phyloP scores from a whole-genome alignment of 2,329 filamentous ascomycete genomes.

The Pestalotiopsis sp. region DNA sequence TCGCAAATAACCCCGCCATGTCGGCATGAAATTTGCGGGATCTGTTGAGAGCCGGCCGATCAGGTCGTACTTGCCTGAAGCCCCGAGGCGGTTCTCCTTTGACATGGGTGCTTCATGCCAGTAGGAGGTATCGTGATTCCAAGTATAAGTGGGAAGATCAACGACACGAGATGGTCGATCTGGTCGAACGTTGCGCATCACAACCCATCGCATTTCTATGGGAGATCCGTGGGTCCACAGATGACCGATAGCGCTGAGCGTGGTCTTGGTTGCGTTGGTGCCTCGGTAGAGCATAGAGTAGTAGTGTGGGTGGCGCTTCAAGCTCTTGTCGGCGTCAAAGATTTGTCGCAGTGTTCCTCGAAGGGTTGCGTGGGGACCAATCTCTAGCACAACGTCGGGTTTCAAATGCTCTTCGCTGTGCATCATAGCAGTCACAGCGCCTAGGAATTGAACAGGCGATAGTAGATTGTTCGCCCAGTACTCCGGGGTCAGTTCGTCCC shows the following conservation, averaged over 20 bases:
- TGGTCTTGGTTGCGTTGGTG: conserved; percentile 17
- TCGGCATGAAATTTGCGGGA: conserved; percentile 46
- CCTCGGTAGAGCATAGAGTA: conserved; percentile 19
- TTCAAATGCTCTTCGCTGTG: conserved; percentile 13
- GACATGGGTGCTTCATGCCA: conserved; percentile 57
- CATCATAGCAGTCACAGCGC: conserved; percentile 22
- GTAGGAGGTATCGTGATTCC: conserved; percentile 55
- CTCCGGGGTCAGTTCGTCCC: conserved; percentile 19
- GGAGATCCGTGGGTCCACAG: conserved; percentile 23
- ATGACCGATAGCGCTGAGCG: conserved; percentile 20
- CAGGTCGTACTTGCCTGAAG: conserved; percentile 51
- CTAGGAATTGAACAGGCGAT: conserved; percentile 24
- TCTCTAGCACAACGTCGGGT: conserved; percentile 24
- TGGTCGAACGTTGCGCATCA: conserved; percentile 21
- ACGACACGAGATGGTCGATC: conserved; percentile 33
- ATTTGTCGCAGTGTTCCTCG: conserved; percentile 28
- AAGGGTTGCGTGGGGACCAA: conserved; percentile 27
- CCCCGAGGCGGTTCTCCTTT: conserved; percentile 44
- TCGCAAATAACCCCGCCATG: conserved; percentile 53
- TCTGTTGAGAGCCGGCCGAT: conserved; percentile 50
- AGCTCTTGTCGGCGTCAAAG: conserved; percentile 20
- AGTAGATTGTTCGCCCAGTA: conserved; percentile 30
- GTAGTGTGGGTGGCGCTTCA: conserved; percentile 18
- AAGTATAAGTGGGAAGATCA: conserved; percentile 55
- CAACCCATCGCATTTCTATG: conserved; percentile 23